Base-by-base conservation (phyloP, 768 basidiomycete species). In the Panaeolus cyanescens region DNA sequence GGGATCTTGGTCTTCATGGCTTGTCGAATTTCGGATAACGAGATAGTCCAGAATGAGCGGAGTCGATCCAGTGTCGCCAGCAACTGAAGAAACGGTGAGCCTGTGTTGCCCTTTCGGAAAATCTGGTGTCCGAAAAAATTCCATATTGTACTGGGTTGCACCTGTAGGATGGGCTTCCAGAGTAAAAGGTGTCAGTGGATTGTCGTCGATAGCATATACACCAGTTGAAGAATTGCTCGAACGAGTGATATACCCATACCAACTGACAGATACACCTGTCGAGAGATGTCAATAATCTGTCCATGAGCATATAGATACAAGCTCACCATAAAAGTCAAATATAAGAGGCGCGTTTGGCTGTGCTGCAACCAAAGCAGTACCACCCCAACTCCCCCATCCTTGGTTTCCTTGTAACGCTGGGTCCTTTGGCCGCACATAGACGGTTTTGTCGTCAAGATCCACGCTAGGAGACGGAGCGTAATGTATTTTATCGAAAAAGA, bases 401-500 rank as follows among this genome's bases (percentile, higher is more conserved):
- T 40, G 13, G 13, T 68, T 65, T 57, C 60, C 69, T 8, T 62
- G 56, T 6, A 75, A 54, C 8, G 39, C 59, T 3, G 70, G 65
- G 58, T 74, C 72, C 7, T 22, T 30, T 34, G 60, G 62, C 13
- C 70, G 68, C 4, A 72, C 40, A 10, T 66, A 25, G 17, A 72
- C 57, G 2, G 65, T 60, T 8, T 61, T 62, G 9, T 62, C 59
- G 28, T 67, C 67, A 25, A 68, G 39, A 7, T 63, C 30, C 4
- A 64, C 55, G n/a, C 57, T 62, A 5, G 67, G 54, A 10, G 68
- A 70, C 5, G 72, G 74, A 32, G 67, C 56, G 31, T 73, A 75
- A 10, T 66, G 58, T 20, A 75, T 65, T 15, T 60, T n/a, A 32
- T 75, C 74, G 22, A 74, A 59, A 68, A 65, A 74, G 55, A 75